Evolutionary conservation across 164 flowering plant genomes (phyloP).

Genomic region (Tetracentron sinense): DNA sequence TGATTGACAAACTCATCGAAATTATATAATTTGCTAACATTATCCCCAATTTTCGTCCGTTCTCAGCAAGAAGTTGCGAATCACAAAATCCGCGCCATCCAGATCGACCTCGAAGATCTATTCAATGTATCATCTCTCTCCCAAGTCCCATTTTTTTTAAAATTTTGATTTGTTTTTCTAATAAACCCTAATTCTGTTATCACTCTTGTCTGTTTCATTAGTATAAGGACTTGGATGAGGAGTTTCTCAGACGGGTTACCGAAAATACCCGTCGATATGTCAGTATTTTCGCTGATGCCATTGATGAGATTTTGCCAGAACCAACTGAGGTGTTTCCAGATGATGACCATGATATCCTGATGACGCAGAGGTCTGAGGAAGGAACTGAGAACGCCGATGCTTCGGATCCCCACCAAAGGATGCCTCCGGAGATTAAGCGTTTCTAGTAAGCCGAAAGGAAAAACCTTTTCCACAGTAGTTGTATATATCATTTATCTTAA

Average conservation of each 20-base stretch:
- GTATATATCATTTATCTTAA: too few species aligned
- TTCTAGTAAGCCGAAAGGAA: conserved; percentile 53
- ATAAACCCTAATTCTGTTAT: not conserved
- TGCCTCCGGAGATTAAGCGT: conserved; percentile 94
- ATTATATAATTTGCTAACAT: not conserved
- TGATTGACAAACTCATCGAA: not conserved
- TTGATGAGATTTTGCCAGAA: conserved; percentile 87
- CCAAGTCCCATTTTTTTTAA: not conserved
- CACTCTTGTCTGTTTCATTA: conserved; percentile 15
- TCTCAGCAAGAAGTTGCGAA: conserved; percentile 95
- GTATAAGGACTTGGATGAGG: conserved; percentile 90
- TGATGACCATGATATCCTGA: conserved; percentile 80
- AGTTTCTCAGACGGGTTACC: conserved; percentile 61
- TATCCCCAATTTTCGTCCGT: not conserved
- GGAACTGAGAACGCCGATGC: conserved; percentile 58
- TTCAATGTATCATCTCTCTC: conserved; percentile 41
- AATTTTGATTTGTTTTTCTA: not conserved
- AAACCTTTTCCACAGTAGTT: not conserved
- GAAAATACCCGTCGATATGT: conserved; percentile 83
- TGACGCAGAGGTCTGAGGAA: conserved; percentile 88
- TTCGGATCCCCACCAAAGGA: conserved; percentile 64
- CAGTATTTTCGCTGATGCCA: conserved; percentile 71
- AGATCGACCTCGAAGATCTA: conserved; percentile 81
- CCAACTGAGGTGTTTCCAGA: conserved; percentile 80
- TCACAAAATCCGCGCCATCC: conserved; percentile 52